Base-by-base conservation (phyloP, 805 yeast genomes). In the Pichia sporocuriosa region DNA sequence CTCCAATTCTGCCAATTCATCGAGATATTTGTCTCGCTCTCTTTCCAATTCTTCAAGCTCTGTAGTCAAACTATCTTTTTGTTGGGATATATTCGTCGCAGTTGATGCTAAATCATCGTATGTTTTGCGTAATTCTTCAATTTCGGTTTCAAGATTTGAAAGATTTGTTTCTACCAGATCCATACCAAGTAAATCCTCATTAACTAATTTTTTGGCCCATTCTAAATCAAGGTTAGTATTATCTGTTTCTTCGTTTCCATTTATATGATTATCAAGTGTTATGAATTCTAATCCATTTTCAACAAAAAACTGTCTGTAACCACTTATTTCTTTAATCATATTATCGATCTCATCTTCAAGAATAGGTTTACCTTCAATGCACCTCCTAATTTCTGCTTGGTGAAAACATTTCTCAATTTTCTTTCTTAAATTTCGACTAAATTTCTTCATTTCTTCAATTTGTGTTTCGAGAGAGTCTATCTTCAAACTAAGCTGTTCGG, bases 281-380 rank as follows among this genome's bases (percentile, higher is more conserved):
- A n/a, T n/a, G n/a, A n/a, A n/a, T n/a, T 30, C 21, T 13, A 42
- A 16, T 32, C 40, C 42, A 16, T 41, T 36, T 25, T 29, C 16
- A 16, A 42, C 30, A 22, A 39, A 39, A 35, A 35, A 32, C 1
- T 8, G 15, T 15, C 33, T 44, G 22, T 23, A 27, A 17, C 33
- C 39, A 13, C 11, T 15, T 12, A 42, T 36, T 32, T 43, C 33
- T 11, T n/a, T 23, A 4, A 35, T 54, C 46, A 66, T 42, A 7
- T 47, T 51, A 20, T 60, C 59, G 22, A 70, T 52, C 25, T 57
- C 58, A 7, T 44, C 50, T 20, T 65, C 53, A 44, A 65, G 51
- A 3, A 45, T 35, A n/a, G 40, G 41, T 24, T 42, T 43, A 6
- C 50, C 48, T 19, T 43, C 50, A 38, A 43, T 45, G 35, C 38